Percentiles rank a stretch among this genome's conserved stretches.
phyloP scores from a whole-genome alignment of 1,139 yeast genomes.

The Suhomyces wounanorum region DNA sequence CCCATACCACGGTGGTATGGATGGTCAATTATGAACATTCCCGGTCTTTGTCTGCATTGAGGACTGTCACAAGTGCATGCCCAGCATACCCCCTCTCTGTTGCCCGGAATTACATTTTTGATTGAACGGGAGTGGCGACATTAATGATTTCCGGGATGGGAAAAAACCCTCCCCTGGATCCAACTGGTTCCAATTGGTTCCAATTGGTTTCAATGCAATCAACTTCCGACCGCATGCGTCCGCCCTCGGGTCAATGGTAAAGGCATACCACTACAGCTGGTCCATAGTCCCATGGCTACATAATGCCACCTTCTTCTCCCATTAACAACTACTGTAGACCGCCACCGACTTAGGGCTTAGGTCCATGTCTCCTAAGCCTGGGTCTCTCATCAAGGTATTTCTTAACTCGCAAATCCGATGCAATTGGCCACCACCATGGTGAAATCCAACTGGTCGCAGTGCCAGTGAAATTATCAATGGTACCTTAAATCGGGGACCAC shows the following conservation, averaged over 20 bases:
- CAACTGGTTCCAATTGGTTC: too few species aligned
- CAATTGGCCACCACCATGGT: neutral
- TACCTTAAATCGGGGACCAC: neutral
- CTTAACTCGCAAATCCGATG: neutral
- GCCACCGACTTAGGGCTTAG: neutral
- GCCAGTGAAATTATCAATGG: neutral
- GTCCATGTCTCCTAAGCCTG: neutral
- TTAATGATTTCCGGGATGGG: neutral
- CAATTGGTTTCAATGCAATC: too few species aligned
- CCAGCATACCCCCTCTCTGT: slow-evolving; percentile 6
- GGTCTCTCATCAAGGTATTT: neutral
- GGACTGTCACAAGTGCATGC: slow-evolving; percentile 11
- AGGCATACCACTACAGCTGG: neutral
- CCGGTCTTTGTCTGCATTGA: slow-evolving; percentile 9
- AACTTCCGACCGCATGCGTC: neutral
- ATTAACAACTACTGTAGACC: neutral
- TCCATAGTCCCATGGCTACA: neutral
- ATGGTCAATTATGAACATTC: slow-evolving; percentile 7
- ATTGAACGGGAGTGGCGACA: neutral
- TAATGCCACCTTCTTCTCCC: neutral
- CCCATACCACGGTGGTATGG: neutral
- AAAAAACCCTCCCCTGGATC: neutral
- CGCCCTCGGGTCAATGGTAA: neutral
- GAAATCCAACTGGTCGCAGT: neutral
- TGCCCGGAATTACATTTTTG: neutral